Evolutionary conservation across 2,329 filamentous ascomycete species (phyloP).

Genomic region (Pseudofabraea citricarpa): DNA sequence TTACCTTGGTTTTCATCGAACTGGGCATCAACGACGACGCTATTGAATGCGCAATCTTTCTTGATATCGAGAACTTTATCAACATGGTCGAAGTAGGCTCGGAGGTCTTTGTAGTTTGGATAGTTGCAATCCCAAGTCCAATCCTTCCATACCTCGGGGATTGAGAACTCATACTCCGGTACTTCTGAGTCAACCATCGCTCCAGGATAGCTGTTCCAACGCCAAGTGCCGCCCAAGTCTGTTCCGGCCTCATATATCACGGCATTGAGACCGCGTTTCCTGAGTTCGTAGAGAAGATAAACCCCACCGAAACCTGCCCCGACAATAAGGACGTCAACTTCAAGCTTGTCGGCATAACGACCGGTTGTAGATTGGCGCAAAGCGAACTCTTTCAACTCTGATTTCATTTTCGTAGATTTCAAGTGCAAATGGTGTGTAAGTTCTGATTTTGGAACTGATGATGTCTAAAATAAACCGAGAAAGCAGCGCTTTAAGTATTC

Average conservation of each 20-base stretch:
- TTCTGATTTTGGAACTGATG: too few relatives aligned
- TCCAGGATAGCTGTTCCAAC: constrained; percentile 51
- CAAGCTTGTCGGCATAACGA: constrained; percentile 35
- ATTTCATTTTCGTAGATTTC: constrained; percentile 2
- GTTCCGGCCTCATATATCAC: not conserved
- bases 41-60: constrained; percentile 52
- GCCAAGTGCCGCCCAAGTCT: constrained; percentile 39
- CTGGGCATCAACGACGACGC: constrained; percentile 41
- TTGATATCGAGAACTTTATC: constrained; percentile 48
- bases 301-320: not conserved
- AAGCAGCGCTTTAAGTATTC: too few relatives aligned
- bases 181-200: constrained; percentile 24
- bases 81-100: constrained; percentile 44
- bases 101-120: constrained; percentile 52
- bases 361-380: constrained; percentile 24
- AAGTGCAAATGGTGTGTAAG: too few relatives aligned
- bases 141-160: constrained; percentile 1
- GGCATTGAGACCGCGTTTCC: not conserved
- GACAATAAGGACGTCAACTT: not conserved
- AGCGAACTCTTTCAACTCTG: constrained; percentile 20
- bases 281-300: not conserved
- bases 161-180: constrained; percentile 11
- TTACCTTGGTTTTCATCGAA: constrained; percentile 47
- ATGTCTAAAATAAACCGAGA: too few relatives aligned
- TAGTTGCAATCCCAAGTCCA: constrained; percentile 32